Evolutionary conservation across 2,329 filamentous ascomycete genomes (phyloP).

Genomic region (Xylogone sp.): DNA sequence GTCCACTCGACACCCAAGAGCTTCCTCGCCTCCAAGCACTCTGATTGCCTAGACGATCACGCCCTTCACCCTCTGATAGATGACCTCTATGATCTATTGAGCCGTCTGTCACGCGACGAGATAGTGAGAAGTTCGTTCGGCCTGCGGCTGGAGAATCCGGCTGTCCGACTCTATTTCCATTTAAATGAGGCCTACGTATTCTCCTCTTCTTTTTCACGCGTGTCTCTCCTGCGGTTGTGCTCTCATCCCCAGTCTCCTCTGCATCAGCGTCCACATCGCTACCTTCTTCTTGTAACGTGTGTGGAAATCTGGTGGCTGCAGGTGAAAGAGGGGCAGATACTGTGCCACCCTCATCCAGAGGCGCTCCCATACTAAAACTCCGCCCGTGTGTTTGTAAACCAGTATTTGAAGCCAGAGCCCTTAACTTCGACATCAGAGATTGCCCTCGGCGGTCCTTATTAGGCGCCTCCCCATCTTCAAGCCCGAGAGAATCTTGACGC

Average conservation of each 20-base stretch:
- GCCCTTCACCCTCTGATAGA: conserved; percentile 72
- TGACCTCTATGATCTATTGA: conserved; percentile 55
- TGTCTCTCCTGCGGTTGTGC: conserved; percentile 39
- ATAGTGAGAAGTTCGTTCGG: conserved; percentile 47
- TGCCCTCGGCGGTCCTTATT: conserved; percentile 57
- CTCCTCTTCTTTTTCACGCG: conserved; percentile 62
- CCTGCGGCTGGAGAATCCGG: conserved; percentile 22
- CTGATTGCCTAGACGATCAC: conserved; percentile 54
- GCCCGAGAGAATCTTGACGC: conserved; percentile 55
- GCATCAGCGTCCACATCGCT: conserved; percentile 76
- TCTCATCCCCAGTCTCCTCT: conserved; percentile 82
- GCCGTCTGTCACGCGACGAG: conserved; percentile 62
- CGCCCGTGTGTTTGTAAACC: conserved; percentile 39
- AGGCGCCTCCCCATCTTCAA: conserved; percentile 55
- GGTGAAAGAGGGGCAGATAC: conserved; percentile 46
- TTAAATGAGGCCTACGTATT: conserved; percentile 53
- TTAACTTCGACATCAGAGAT: conserved; percentile 75
- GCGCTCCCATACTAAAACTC: conserved; percentile 31
- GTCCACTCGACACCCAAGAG: conserved; percentile 43
- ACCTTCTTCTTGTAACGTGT: conserved; percentile 52
- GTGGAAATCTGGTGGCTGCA: conserved; percentile 43
- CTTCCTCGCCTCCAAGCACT: conserved; percentile 56
- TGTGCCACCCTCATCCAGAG: conserved; percentile 29
- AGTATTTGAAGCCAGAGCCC: conserved; percentile 61
- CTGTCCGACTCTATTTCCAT: conserved; percentile 33